Evolutionary conservation across 2,329 filamentous ascomycete species (phyloP), one percentile per base, ranked within the genome.

Genomic region (Fusarium praegraminearum): DNA sequence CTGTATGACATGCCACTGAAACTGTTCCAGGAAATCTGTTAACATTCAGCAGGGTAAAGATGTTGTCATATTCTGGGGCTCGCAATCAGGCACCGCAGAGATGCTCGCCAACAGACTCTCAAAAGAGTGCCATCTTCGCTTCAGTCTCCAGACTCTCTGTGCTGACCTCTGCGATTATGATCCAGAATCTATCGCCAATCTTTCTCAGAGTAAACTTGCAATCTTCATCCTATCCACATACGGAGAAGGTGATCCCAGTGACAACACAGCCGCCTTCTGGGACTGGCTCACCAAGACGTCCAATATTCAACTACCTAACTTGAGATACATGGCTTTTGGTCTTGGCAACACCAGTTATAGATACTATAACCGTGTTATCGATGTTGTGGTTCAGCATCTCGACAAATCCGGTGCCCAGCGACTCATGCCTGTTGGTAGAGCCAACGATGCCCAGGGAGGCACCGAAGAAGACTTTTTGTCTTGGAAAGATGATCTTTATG

Each of bases 31-130:
- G 30, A 3, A 16, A 12, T 7, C 24, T 40, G 3, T 53, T 68
- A 40, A 73, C 6, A 46, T 16, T 6, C 8, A n/a, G 8, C 7
- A 73, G 72, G 60, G 62, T 10, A 97, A 97, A 83, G 97, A 97
- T 81, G 95, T 93, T 79, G 90, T 97, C 67, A 91, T 97, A 73
- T 97, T 97, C 84, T 97, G 96, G 79, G 94, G 94, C 65, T 97
- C 94, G 24, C 94, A 97, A 82, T 97, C 94, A n/a, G 94, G 94
- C 73, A 97, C 93, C 18, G 94, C 94, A 32, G 94, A 98, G 82
- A 93, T 96, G 79, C 97, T 97, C 77, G 94, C 94, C 66, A 93
- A 92, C 11, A 87, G 94, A 70, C 82, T 97, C 71, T 92, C 94
- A 64, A 97, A 97, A 83, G 94, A 97, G 80, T 93, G 93, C 66